A percentile compares a stretch with the other conserved stretches of the same genome.
These are phyloP conservation scores for Penicillium sp. DNA, from an alignment of 2,329 filamentous ascomycete genomes.

Conservation along the genomic window DNA sequence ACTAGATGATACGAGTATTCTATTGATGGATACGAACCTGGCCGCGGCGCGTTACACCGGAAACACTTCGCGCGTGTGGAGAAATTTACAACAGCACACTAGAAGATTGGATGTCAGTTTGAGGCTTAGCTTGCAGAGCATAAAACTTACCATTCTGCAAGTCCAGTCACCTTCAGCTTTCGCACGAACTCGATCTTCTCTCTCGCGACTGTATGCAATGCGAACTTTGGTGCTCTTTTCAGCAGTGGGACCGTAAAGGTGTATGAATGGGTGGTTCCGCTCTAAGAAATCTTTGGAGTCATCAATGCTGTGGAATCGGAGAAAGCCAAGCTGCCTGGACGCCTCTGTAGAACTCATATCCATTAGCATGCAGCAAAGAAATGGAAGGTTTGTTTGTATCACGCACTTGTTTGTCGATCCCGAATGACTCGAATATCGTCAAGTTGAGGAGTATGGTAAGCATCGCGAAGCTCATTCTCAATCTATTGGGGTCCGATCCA, in stretches of 20 bases:
- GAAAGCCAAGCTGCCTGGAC: constrained; percentile 58
- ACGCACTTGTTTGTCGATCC: constrained; percentile 57
- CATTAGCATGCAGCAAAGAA: background rate
- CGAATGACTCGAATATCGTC: constrained; percentile 60
- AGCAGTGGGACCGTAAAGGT: constrained; percentile 48
- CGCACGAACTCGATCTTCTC: constrained; percentile 50
- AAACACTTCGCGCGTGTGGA: constrained; percentile 57
- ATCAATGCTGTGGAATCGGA: constrained; percentile 52
- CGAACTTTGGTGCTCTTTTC: constrained; percentile 47
- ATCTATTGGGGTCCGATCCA: constrained; percentile 46
- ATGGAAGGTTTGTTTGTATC: background rate
- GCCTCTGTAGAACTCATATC: constrained; percentile 42
- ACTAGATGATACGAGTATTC: background rate
- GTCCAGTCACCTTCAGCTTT: constrained; percentile 57
- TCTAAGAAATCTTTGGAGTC: constrained; percentile 56
- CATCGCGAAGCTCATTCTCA: constrained; percentile 54
- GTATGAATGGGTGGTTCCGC: constrained; percentile 51
- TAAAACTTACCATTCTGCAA: constrained; percentile 49
- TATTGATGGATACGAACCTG: constrained; percentile 43
- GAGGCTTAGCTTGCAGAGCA: background rate
- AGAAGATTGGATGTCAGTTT: constrained; percentile 5
- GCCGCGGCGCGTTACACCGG: constrained; percentile 56
- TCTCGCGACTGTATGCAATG: constrained; percentile 55
- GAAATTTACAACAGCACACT: constrained; percentile 61
- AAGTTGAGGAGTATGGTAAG: constrained; percentile 52